Evolutionary conservation across 2,329 filamentous ascomycete species (phyloP).

Genomic region (Aureobasidium sp.): DNA sequence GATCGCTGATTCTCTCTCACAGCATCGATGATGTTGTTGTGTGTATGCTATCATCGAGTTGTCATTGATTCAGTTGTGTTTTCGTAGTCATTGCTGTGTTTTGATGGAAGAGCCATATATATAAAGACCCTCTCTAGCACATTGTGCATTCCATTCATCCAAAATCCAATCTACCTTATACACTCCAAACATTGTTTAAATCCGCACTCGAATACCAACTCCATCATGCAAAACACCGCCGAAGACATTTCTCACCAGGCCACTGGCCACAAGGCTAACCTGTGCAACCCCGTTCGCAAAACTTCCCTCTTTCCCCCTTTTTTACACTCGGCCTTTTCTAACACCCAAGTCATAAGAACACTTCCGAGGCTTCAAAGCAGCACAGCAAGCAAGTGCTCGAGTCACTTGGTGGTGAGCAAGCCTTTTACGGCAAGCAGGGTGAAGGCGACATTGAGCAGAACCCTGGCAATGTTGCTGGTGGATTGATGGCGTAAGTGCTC

Average conservation of each 20-base stretch:
- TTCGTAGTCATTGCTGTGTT: background rate
- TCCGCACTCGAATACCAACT: background rate
- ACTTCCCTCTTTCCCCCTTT: background rate
- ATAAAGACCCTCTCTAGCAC: background rate
- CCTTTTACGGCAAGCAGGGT: conserved; percentile 36
- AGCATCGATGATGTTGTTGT: background rate
- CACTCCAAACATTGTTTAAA: background rate
- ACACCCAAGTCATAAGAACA: no score
- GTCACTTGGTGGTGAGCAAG: conserved; percentile 20
- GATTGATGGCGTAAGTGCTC: background rate
- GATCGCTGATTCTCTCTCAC: background rate
- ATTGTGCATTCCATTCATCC: background rate
- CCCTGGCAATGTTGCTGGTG: conserved; percentile 17
- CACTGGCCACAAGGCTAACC: conserved; percentile 43
- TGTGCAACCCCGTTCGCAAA: conserved; percentile 37
- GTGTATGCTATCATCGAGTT: background rate
- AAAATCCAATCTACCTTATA: background rate
- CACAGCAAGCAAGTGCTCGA: conserved; percentile 36
- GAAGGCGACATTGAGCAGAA: conserved; percentile 23
- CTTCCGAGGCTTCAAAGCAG: conserved; percentile 39
- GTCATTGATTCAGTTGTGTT: background rate
- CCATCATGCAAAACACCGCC: conserved; percentile 11
- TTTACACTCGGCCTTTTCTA: background rate
- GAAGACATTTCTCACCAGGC: conserved; percentile 33
- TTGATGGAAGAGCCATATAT: background rate